Percentiles rank a stretch among this genome's conserved stretches.
Conservation (phyloP, 306 rosid genomes). For the Cyclanthera cordifolia region DNA sequence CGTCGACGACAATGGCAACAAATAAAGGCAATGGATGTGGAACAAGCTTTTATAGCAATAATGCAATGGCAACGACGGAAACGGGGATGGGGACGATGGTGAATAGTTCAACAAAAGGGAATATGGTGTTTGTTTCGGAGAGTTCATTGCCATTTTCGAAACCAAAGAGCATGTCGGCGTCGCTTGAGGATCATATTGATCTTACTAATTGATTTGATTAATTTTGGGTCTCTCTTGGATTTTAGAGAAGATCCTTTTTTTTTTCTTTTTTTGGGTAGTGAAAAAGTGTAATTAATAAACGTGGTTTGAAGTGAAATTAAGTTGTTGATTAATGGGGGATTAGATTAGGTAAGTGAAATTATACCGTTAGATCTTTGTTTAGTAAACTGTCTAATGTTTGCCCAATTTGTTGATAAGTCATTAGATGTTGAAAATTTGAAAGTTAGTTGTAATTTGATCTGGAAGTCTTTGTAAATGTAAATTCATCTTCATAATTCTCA, state of each 20-base stretch:
- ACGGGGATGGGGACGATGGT: not conserved
- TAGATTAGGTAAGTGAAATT: not conserved
- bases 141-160: slow-evolving; percentile 2
- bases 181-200: slow-evolving; percentile 2
- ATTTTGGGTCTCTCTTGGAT: not conserved
- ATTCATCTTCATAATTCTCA: not conserved
- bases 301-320: not conserved
- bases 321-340: not conserved
- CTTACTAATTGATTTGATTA: slow-evolving; percentile 1
- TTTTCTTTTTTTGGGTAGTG: not conserved
- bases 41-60: not conserved
- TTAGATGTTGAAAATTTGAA: not conserved
- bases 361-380: not conserved
- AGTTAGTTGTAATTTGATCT: not conserved
- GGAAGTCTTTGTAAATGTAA: not conserved
- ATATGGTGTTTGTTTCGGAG: not conserved
- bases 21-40: slow-evolving; percentile 12
- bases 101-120: not conserved
- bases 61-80: not conserved
- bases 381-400: not conserved
- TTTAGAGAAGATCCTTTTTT: not conserved
- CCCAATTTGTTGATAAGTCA: not conserved
- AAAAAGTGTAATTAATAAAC: slow-evolving; percentile 2
- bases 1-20: not conserved
- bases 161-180: not conserved